A percentile compares a stretch with the other conserved stretches of the same genome.
phyloP scores from a whole-genome alignment of 2,329 filamentous ascomycete genomes.

The Microdochium trichocladiopsis region DNA sequence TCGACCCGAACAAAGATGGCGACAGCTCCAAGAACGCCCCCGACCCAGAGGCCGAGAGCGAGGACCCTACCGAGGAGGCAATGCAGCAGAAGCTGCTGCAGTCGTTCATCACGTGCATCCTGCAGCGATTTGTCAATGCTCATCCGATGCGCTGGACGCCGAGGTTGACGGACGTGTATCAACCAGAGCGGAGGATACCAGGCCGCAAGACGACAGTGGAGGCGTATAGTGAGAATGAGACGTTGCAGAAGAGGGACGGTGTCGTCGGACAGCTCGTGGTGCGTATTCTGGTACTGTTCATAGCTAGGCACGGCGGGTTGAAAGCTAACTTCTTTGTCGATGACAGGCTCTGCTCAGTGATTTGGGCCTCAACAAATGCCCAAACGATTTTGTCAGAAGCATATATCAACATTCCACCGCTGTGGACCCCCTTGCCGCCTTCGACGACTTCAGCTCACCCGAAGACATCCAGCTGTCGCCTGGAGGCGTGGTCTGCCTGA shows the following conservation, averaged over 20 bases:
- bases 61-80: conserved; percentile 48
- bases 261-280: conserved; percentile 68
- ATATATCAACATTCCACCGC: conserved; percentile 32
- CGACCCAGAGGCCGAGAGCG: conserved; percentile 53
- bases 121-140: conserved; percentile 65
- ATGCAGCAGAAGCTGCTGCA: conserved; percentile 61
- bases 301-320: neutral
- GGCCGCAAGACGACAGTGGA: conserved; percentile 54
- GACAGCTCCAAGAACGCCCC: conserved; percentile 49
- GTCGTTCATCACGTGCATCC: conserved; percentile 69
- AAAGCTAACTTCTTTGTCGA: conserved; percentile 4
- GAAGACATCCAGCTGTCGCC: conserved; percentile 51
- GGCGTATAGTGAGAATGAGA: conserved; percentile 56
- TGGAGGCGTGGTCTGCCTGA: conserved; percentile 50
- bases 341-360: conserved; percentile 55
- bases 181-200: conserved; percentile 56
- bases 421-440: conserved; percentile 38
- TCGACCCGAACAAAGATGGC: conserved; percentile 47
- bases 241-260: conserved; percentile 53
- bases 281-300: conserved; percentile 20
- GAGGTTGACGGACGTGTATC: conserved; percentile 61
- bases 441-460: conserved; percentile 36
- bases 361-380: conserved; percentile 43
- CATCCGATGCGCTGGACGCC: conserved; percentile 55
- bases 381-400: conserved; percentile 37